These are phyloP conservation scores for Areca catechu DNA, from an alignment of 176 grass and related monocot species.

Conservation along the genomic window DNA sequence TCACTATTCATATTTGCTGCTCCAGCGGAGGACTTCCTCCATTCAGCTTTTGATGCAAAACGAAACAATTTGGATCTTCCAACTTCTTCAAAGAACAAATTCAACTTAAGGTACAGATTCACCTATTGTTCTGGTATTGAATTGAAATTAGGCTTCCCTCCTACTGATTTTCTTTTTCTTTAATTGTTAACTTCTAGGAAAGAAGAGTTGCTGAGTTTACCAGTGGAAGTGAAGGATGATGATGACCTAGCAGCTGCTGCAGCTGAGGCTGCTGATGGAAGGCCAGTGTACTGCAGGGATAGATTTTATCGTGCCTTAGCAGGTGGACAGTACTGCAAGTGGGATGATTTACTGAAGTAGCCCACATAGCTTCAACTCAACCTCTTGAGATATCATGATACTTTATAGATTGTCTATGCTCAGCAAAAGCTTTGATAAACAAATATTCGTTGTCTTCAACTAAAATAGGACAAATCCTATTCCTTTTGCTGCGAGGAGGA, in stretches of 20 bases:
- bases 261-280: constrained; percentile 68
- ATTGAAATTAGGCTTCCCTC: neutral
- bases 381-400: too few species aligned
- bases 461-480: too few species aligned
- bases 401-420: too few species aligned
- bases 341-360: constrained; percentile 84
- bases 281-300: constrained; percentile 92
- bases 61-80: constrained; percentile 18
- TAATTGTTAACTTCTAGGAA: constrained; percentile 26
- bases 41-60: constrained; percentile 31
- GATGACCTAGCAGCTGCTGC: constrained; percentile 73
- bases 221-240: constrained; percentile 73
- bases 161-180: neutral
- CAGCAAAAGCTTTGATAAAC: too few species aligned
- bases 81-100: constrained; percentile 38
- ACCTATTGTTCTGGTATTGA: neutral
- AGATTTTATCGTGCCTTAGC: constrained; percentile 82
- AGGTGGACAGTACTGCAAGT: constrained; percentile 93
- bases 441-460: too few species aligned
- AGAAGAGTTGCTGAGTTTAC: constrained; percentile 72
- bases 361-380: too few species aligned
- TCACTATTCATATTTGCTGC: constrained; percentile 59
- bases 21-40: constrained; percentile 64
- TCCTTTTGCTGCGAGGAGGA: too few species aligned
- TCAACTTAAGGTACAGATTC: constrained; percentile 38